phyloP scores from a whole-genome alignment of 179 eudicot species.

The Monotropa hypopitys region DNA sequence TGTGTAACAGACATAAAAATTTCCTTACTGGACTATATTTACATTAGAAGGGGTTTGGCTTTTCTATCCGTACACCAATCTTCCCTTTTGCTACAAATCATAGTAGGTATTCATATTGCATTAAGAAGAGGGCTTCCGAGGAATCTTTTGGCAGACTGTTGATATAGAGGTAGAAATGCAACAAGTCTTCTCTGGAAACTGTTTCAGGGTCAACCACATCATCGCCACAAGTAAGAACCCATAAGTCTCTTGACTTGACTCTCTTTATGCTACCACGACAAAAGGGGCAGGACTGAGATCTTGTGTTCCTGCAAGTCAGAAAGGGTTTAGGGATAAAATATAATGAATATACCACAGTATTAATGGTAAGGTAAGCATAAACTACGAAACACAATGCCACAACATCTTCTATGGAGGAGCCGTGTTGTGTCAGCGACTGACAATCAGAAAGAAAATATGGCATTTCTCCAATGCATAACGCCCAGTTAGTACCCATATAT shows the following conservation, averaged over 20 bases:
- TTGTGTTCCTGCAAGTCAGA: constrained; percentile 49
- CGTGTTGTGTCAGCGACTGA: neutral
- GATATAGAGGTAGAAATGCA: constrained; percentile 66
- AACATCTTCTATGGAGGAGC: neutral
- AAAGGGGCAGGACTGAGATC: constrained; percentile 90
- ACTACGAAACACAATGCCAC: neutral
- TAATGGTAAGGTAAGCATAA: neutral
- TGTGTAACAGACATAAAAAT: neutral
- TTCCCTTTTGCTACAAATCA: constrained; percentile 19
- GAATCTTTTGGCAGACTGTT: constrained; percentile 65
- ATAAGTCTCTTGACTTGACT: constrained; percentile 74
- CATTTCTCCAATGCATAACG: neutral
- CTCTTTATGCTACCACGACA: constrained; percentile 86
- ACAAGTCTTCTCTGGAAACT: constrained; percentile 54
- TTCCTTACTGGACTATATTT: constrained; percentile 19
- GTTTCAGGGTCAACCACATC: constrained; percentile 69
- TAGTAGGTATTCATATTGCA: constrained; percentile 73
- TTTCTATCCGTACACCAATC: constrained; percentile 26
- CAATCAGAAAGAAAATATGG: too few relatives aligned
- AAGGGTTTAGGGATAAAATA: neutral
- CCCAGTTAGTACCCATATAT: too few relatives aligned
- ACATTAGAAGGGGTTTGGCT: constrained; percentile 28
- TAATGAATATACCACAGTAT: neutral
- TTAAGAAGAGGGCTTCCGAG: constrained; percentile 61
- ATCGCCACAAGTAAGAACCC: constrained; percentile 68